A percentile compares a stretch with the other conserved stretches of the same genome.
Evolutionary conservation across 441 rosid genomes (phyloP).

Genomic region (Raphanus hybrid): DNA sequence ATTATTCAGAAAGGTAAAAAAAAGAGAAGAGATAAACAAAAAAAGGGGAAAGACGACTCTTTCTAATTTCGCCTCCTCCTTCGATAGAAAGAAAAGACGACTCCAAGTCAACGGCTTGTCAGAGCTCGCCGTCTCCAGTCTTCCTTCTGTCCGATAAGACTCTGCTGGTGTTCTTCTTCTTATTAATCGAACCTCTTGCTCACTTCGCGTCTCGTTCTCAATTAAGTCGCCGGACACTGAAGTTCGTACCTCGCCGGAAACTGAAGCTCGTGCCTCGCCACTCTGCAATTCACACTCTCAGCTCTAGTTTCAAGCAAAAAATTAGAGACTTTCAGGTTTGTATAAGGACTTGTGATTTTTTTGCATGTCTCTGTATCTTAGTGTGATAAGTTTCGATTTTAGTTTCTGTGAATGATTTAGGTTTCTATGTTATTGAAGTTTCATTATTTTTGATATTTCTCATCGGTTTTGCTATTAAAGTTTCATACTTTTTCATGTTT

Average conservation of each 20-base stretch:
- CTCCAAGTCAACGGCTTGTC: background rate
- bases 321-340: no score
- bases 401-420: background rate
- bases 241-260: background rate
- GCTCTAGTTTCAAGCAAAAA: background rate
- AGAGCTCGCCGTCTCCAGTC: background rate
- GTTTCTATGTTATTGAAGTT: background rate
- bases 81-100: background rate
- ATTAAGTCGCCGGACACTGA: background rate
- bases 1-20: no score
- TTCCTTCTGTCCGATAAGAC: background rate
- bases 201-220: background rate
- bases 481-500: background rate
- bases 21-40: no score
- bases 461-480: background rate
- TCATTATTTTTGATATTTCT: no score
- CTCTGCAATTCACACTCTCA: background rate
- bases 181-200: background rate
- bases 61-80: no score
- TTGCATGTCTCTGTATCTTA: no score
- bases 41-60: no score
- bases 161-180: background rate
- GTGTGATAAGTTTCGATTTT: no score
- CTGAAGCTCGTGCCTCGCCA: background rate
- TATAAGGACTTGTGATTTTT: no score